phyloP scores from a whole-genome alignment of 306 rosid species.

The Citrullus amarus region DNA sequence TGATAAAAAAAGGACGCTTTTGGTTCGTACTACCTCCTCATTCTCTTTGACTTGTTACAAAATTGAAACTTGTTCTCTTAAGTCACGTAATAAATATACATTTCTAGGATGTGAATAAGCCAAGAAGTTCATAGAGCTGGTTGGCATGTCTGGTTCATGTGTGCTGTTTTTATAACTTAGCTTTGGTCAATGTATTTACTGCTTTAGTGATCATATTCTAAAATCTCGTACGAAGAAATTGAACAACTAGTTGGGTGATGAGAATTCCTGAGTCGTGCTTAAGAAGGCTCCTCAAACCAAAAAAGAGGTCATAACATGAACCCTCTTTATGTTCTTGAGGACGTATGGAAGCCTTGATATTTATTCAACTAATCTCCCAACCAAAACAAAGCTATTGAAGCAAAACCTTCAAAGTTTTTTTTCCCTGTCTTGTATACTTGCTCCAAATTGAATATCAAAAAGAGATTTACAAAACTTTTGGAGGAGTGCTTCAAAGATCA shows the following conservation, averaged over 20 bases:
- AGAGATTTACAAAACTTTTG: neutral
- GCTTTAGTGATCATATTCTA: neutral
- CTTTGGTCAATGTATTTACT: neutral
- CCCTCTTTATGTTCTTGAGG: neutral
- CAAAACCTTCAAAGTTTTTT: neutral
- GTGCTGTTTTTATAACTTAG: neutral
- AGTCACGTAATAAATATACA: neutral
- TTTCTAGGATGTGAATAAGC: neutral
- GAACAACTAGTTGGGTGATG: neutral
- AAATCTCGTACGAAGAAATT: neutral
- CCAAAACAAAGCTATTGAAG: neutral
- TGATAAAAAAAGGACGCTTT: slow-evolving; percentile 49
- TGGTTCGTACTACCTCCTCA: slow-evolving; percentile 46
- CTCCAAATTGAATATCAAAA: neutral
- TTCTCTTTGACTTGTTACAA: neutral
- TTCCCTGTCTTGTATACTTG: neutral
- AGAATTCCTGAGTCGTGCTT: neutral
- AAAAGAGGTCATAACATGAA: neutral
- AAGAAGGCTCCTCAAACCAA: neutral
- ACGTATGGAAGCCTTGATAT: no score
- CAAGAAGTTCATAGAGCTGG: no score
- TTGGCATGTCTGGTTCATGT: no score
- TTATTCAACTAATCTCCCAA: neutral
- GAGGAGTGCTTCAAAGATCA: neutral
- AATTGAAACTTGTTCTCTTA: neutral